These are phyloP conservation scores for Arctium lappa DNA, from an alignment of 129 eudicot species.

Conservation along the genomic window DNA sequence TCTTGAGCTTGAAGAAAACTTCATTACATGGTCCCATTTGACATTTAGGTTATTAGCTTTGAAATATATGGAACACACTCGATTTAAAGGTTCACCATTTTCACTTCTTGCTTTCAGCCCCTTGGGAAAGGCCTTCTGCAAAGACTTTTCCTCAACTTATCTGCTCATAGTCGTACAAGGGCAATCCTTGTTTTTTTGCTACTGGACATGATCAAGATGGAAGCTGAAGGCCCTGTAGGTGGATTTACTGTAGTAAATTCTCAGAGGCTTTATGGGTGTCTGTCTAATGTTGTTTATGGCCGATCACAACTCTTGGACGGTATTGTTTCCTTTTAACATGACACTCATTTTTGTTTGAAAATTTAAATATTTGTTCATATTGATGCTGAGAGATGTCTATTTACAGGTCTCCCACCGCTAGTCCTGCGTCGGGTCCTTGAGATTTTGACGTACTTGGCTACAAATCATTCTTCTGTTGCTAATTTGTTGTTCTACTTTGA, in stretches of 20 bases:
- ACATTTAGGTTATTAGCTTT: background rate
- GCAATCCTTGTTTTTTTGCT: conserved; percentile 68
- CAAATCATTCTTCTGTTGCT: conserved; percentile 85
- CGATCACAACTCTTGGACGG: conserved; percentile 87
- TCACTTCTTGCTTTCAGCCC: conserved; percentile 53
- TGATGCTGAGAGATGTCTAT: background rate
- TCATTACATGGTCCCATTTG: background rate
- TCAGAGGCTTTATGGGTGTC: conserved; percentile 94
- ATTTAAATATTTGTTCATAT: background rate
- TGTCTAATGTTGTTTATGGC: conserved; percentile 82
- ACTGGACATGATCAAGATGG: conserved; percentile 77
- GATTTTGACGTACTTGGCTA: conserved; percentile 86
- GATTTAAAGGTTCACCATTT: conserved; percentile 9
- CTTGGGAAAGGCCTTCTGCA: conserved; percentile 97
- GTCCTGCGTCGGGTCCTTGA: conserved; percentile 87
- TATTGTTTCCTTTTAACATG: conserved; percentile 17
- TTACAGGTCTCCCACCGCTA: conserved; percentile 92
- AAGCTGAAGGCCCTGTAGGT: conserved; percentile 48
- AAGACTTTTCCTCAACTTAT: conserved; percentile 78
- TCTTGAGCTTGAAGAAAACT: background rate
- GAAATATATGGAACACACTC: background rate
- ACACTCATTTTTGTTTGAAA: background rate
- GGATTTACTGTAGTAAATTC: conserved; percentile 50
- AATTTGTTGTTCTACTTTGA: conserved; percentile 73
- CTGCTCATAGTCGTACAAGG: conserved; percentile 83